Evolutionary conservation across 108 stramenopile genomes (phyloP), one percentile per base, ranked within the genome.

Genomic region (Skeletonema menzelii): DNA sequence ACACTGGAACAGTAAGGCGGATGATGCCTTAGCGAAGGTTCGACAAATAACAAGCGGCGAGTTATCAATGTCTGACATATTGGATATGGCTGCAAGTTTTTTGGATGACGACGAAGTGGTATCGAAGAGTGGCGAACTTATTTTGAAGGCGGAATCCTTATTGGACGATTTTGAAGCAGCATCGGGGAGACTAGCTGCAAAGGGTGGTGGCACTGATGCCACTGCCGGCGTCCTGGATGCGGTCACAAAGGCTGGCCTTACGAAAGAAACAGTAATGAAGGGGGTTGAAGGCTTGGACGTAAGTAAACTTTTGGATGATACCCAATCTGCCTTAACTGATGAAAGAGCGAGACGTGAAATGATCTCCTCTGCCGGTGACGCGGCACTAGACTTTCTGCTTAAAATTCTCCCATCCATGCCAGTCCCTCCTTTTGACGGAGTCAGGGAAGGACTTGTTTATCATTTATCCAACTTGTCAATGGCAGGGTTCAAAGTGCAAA

Each of bases 371-470:
- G 95, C 95, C 4, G 89, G 88, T 0, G 95, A 95, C 70, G 83
- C 91, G 6, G 95, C 95, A 2, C 69, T 95, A 27, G 95, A 95
- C 72, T 95, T 95, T 58, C 76, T 93, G 37, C 75, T 95, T 26
- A 83, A 81, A 17, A 87, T 95, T 30, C 77, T 95, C 2, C 95
- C 95, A 19, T 90, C 91, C 14, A 89, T 95, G 91, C 88, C 89
- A 2, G 87, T 92, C 5, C 94, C 94, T 12, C 94, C 94, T 13
- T 89, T 95, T 70, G 92, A 93, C 57, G 95, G 95, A 34, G 95
- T 90, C 14, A 80, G 85, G 56, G 95, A 95, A 77, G 95, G 95
- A 19, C 67, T 93, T 44, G 82, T 95, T 8, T 95, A 93, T 68
- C 79, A 90, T 55, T 73, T 95, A 31, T 90, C 88, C 0, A 93